Base-by-base conservation (phyloP, 1,139 yeast species). In the Saccharomycopsis hybrid region DNA sequence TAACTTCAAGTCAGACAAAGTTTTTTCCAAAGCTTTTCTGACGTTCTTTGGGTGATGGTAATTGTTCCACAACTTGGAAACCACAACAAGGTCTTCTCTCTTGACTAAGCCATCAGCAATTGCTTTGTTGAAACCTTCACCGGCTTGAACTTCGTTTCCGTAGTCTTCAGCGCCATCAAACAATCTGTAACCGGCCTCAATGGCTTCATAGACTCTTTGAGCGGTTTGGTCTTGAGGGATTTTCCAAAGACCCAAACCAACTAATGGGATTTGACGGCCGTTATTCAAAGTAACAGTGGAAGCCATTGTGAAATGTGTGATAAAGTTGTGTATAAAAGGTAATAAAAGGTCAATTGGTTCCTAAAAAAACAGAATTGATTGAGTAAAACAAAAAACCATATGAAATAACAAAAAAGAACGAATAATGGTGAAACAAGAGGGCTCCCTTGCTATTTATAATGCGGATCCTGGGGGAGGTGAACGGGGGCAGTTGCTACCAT, bases 61-160 rank as follows among this genome's bases (percentile, higher is more conserved):
- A 58, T 69, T 72, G 73, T 85, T 86, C 94, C 95, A 86, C 60
- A 85, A 72, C 69, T 87, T 87, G 51, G 95, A 83, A 44, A 85
- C 84, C 58, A 86, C 72, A 64, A 80, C 80, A 57, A 87, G 67
- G 44, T 86, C 94, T 55, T 82, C 82, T 67, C 96, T 76, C 52
- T 73, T 72, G 50, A 81, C 89, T 40, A 83, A 54, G 2, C 87
- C 87, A 47, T 83, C 89, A 44, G 69, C 74, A 57, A 84, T 69
- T 48, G 90, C 90, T 57, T 66, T 71, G 44, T 71, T 73, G 57
- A 84, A 70, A 55, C 90, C 92, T 53, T 77, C 66, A 43, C 94
- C 94, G 47, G 84, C 81, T 63, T 83, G 85, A 59, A 73, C 72
- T 65, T 84, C 89, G 63, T 85, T 85, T 55, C 86, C 90, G 64